A percentile compares a stretch with the other conserved stretches of the same genome.
phyloP scores from a whole-genome alignment of 2,329 filamentous ascomycete species.

The Colletotrichum falcatum region DNA sequence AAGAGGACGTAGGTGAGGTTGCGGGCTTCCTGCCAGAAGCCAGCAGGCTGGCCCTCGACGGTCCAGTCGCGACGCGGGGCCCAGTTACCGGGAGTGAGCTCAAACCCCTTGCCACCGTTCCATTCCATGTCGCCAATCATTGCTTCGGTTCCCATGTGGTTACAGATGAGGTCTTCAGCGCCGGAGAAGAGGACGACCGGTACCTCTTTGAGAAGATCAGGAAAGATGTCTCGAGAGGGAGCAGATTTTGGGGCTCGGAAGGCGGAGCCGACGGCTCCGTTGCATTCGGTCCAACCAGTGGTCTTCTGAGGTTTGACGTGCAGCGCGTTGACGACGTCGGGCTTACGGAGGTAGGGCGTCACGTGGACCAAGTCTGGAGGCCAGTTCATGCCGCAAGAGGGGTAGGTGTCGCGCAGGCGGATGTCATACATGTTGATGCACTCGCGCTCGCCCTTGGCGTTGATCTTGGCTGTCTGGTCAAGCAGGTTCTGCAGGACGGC shows the following conservation, averaged over 20 bases:
- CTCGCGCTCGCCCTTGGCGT: conserved; percentile 60
- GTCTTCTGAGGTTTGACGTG: conserved; percentile 86
- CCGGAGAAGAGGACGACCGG: conserved; percentile 91
- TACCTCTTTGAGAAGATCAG: conserved; percentile 80
- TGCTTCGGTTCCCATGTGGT: conserved; percentile 92
- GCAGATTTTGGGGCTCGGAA: conserved; percentile 79
- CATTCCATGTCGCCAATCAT: conserved; percentile 91
- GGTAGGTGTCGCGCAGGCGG: conserved; percentile 81
- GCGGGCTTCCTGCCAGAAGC: conserved; percentile 93
- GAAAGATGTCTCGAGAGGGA: conserved; percentile 80
- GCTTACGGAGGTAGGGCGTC: conserved; percentile 84
- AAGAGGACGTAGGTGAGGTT: conserved; percentile 97
- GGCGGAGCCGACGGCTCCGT: conserved; percentile 77
- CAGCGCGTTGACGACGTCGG: conserved; percentile 83
- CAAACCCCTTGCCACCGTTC: conserved; percentile 93
- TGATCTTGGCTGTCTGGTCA: conserved; percentile 67
- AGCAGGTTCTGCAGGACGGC: conserved; percentile 80
- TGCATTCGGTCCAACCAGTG: conserved; percentile 93
- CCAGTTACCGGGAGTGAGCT: conserved; percentile 86
- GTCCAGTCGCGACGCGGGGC: conserved; percentile 95
- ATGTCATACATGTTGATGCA: conserved; percentile 99
- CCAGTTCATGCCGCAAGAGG: conserved; percentile 97
- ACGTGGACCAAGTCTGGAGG: conserved; percentile 85
- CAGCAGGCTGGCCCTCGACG: conserved; percentile 88
- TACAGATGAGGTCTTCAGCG: conserved; percentile 95